Evolutionary conservation across 805 yeast genomes (phyloP), one percentile per base, ranked within the genome.

Genomic region (Yarrowia sp.): DNA sequence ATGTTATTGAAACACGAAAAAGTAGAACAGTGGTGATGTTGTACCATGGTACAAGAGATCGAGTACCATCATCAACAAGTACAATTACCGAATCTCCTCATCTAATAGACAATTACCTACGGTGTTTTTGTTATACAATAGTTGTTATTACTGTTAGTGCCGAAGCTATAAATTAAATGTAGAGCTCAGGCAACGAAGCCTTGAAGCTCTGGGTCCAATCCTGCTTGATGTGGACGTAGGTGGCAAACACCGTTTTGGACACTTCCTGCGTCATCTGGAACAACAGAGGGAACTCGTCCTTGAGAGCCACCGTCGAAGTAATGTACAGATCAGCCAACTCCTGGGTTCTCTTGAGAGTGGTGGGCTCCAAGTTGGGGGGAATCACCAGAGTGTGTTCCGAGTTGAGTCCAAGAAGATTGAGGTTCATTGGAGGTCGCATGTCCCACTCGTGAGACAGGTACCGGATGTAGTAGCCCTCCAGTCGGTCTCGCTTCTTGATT

Each of bases 391-490:
- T 10, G 14, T 58, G 36, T 12, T 30, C 38, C 33, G 63, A 41
- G 40, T 41, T 58, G 51, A 54, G 62, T 2, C 62, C 62, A 2
- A 54, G 44, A 26, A 36, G 33, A 26, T 26, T 40, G 62, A 58
- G 63, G 12, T 58, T 43, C 28, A 41, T 41, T 38, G 63, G 51
- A n/a, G 63, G 63, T 41, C 63, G 36, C 38, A 41, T 30, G 21
- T 40, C 63, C 63, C 63, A 58, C 21, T 58, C 63, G 22, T 58
- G 63, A 12, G 63, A 41, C 32, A 58, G 24, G 33, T 58, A 58
- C 14, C 63, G 63, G 21, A 58, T 41, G 51, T 58, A 58, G 51
- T 58, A 58, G 28, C 63, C 63, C 41, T 58, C 51, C 24, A 58
- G 51, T 1, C 38, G 21, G 63, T 58, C 63, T 58, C 63, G 19